Evolutionary conservation across 1,284 basidiomycete species (phyloP).

Genomic region (Tilletiaria anomala): DNA sequence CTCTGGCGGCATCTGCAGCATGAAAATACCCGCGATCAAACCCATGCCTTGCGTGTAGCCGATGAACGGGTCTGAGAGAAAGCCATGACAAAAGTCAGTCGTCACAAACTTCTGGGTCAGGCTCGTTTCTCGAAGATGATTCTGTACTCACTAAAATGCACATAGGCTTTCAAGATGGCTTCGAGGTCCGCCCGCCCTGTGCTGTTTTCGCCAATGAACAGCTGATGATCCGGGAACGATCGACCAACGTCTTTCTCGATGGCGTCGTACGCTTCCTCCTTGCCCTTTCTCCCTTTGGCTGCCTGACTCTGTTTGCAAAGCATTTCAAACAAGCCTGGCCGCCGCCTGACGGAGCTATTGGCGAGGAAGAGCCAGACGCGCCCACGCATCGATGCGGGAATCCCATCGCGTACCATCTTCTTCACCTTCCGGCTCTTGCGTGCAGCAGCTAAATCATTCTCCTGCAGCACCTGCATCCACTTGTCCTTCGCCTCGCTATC

Average conservation of each 20-base stretch:
- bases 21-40: conserved; percentile 59
- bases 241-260: conserved; percentile 37
- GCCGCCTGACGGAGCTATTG: conserved; percentile 17
- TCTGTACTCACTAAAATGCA: conserved; percentile 45
- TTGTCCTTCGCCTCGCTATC: conserved; percentile 59
- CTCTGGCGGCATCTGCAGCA: conserved; percentile 71
- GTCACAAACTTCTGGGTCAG: no score
- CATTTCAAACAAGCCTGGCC: conserved; percentile 29
- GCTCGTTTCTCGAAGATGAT: no score
- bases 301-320: conserved; percentile 21
- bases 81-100: no score
- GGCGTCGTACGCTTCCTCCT: conserved; percentile 21
- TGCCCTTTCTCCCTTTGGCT: conserved; percentile 20
- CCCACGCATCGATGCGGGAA: conserved; percentile 49
- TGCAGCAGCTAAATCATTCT: conserved; percentile 52
- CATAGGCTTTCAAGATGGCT: conserved; percentile 35
- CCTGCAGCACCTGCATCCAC: conserved; percentile 57
- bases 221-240: conserved; percentile 22
- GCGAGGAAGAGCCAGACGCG: conserved; percentile 36
- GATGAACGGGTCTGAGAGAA: conserved; percentile 39
- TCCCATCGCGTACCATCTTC: conserved; percentile 60
- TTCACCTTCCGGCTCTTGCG: conserved; percentile 70
- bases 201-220: conserved; percentile 25
- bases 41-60: conserved; percentile 51
- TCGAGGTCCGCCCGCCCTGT: conserved; percentile 31